Conservation (phyloP, 306 rosid species). For the Parietaria judaica region DNA sequence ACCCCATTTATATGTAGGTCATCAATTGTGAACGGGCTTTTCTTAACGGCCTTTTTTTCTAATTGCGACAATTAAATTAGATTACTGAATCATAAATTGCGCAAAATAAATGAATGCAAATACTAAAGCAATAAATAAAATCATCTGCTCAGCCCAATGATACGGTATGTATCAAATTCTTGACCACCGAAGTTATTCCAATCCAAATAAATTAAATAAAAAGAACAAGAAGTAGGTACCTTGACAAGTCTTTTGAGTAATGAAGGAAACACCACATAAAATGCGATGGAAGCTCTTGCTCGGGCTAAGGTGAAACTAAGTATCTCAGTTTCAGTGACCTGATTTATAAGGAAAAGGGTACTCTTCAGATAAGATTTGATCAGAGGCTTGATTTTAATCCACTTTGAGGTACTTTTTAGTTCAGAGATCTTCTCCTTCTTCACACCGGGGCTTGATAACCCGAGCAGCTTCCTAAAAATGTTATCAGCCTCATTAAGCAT, state of each 20-base stretch:
- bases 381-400: constrained; percentile 55
- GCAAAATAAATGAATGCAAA: too few relatives aligned
- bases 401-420: constrained; percentile 48
- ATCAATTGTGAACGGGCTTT: too few relatives aligned
- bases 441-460: constrained; percentile 39
- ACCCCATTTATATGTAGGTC: too few relatives aligned
- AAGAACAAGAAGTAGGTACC: constrained; percentile 32
- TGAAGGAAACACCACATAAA: constrained; percentile 62
- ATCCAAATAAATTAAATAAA: too few relatives aligned
- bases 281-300: constrained; percentile 53
- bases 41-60: too few relatives aligned
- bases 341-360: constrained; percentile 63
- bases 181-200: too few relatives aligned
- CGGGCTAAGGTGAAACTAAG: constrained; percentile 51
- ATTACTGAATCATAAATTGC: too few relatives aligned
- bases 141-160: too few relatives aligned
- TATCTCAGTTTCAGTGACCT: constrained; percentile 60
- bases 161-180: too few relatives aligned
- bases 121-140: too few relatives aligned
- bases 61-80: too few relatives aligned
- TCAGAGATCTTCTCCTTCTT: constrained; percentile 61
- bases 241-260: constrained; percentile 50
- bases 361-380: constrained; percentile 74
- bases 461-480: constrained; percentile 52
- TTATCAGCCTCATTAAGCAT: constrained; percentile 61